Evolutionary conservation across 2,329 filamentous ascomycete species (phyloP).

Genomic region (Aspergillus brunneoviolaceus): DNA sequence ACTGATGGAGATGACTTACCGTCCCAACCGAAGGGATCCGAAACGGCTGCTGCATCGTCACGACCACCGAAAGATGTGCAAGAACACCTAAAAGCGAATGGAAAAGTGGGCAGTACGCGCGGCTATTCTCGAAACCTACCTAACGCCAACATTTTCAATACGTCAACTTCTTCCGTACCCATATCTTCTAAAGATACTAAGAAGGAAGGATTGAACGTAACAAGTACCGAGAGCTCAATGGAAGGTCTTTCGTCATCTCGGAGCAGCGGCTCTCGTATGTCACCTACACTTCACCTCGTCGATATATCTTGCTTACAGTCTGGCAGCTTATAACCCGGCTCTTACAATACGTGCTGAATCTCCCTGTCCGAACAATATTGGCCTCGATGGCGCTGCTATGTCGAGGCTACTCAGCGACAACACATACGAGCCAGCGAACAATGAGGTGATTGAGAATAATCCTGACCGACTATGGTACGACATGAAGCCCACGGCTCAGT

Average conservation of each 20-base stretch:
- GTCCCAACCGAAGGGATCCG: not conserved
- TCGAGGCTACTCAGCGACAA: conserved; percentile 2
- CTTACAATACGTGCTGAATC: conserved; percentile 26
- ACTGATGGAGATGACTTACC: conserved; percentile 61
- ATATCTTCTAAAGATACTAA: not conserved
- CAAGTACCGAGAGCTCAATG: conserved; percentile 29
- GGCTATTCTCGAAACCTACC: not conserved
- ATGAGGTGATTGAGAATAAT: not conserved
- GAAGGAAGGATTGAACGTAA: conserved; percentile 18
- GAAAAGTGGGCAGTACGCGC: not conserved
- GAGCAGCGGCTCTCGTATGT: conserved; percentile 36
- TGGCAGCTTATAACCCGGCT: conserved; percentile 37
- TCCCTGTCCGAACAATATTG: conserved; percentile 14
- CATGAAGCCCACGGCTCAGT: conserved; percentile 34
- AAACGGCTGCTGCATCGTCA: not conserved
- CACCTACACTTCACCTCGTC: not conserved
- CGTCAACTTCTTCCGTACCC: not conserved
- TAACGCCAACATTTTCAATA: not conserved
- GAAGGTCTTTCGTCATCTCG: conserved; percentile 23
- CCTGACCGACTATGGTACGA: not conserved
- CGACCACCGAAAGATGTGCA: not conserved
- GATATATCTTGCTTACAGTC: conserved; percentile 22
- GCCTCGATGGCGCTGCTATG: not conserved
- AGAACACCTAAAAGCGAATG: not conserved
- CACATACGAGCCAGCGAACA: conserved; percentile 10